Base-by-base conservation (phyloP, 306 rosid species). In the Urtica urens region DNA sequence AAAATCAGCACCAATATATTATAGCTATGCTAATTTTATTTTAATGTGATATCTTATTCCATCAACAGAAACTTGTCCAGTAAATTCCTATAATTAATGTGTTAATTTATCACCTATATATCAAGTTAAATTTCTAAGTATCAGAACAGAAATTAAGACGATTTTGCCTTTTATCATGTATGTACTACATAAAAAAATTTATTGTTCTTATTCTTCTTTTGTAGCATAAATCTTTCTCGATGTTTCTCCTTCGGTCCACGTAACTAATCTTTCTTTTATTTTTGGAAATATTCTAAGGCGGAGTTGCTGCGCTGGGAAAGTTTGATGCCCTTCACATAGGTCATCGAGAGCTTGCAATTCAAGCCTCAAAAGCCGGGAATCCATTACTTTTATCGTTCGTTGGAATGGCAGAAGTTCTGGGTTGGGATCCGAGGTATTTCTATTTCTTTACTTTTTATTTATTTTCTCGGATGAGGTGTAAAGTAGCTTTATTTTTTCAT, bases 301-400 rank as follows among this genome's bases (percentile, higher is more conserved):
- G 99, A 68, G 49, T 90, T 55, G 99, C 81, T 34, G 87, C 99
- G 17, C 57, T 90, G 71, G 99, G 99, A 54, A 90, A 90, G 78
- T 90, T 81, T 65, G 99, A 90, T 65, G 95, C 95, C 53, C 77
- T 85, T 59, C 99, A 90, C 45, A 59, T 81, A 44, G 99, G 99
- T 29, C 99, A 90, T 60, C 80, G 99, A 23, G 99, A 85, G 62
- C 99, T 85, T 54, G 99, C 84, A 26, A 75, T 77, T 75, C 87
- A 90, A 79, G 99, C 99, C 41, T 86, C 99, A 22, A 85, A 68
- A 70, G 78, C 78, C 33, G 99, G 99, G 51, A 73, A 74, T 57
- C 95, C 99, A 35, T 90, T 90, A 67, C 92, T 90, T 34, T 63
- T 90, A 62, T 90, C 99, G 62, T 85, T 90, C 71, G 72, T 62